Base-by-base conservation (phyloP, 2,329 filamentous ascomycete species). In the Colletotrichum phormii region DNA sequence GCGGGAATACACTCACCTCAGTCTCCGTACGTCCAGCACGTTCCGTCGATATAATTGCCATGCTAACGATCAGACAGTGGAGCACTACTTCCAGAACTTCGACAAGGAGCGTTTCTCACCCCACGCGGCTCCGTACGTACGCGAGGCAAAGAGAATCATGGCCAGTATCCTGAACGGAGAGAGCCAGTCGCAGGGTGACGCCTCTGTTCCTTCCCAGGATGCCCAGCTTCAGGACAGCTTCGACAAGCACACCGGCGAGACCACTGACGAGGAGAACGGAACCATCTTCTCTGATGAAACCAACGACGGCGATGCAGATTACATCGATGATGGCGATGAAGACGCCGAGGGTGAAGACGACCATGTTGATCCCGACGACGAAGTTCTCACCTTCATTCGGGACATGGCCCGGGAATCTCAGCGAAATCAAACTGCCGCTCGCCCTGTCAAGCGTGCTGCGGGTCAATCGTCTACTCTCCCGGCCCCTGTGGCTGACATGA, bases 11-110 rank as follows among this genome's bases (percentile, higher is more conserved):
- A 85, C 80, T 0, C 75, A 75, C 1, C 78, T 81, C 2, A 82
- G 84, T 80, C 79, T 85, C 35, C 83, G 84, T 86, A 77, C 80
- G 84, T 79, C 62, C 4, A n/a, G 13, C 37, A 9, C 9, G n/a
- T 9, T 31, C 31, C 24, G 3, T 4, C 5, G 8, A 9, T 3
- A 24, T 29, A 15, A 26, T 31, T 12, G 18, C 61, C 54, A 70
- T 66, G 58, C 62, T 54, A 13, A 53, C 60, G 35, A 18, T 5
- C 7, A 15, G 18, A 12, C 66, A 86, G 85, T 84, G 54, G 85
- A 86, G 75, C 85, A 86, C 60, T 85, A 82, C 67, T 86, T 84
- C 70, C 83, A 85, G 72, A 86, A 86, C 72, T 77, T 83, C 29
- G 81, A 81, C n/a, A 81, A 79, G 12, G 75, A 81, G 2, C 78